Percentiles rank a stretch among this genome's conserved stretches.
Evolutionary conservation across 768 basidiomycete genomes (phyloP).

Genomic region (Gloeopeniophorella convolvens): DNA sequence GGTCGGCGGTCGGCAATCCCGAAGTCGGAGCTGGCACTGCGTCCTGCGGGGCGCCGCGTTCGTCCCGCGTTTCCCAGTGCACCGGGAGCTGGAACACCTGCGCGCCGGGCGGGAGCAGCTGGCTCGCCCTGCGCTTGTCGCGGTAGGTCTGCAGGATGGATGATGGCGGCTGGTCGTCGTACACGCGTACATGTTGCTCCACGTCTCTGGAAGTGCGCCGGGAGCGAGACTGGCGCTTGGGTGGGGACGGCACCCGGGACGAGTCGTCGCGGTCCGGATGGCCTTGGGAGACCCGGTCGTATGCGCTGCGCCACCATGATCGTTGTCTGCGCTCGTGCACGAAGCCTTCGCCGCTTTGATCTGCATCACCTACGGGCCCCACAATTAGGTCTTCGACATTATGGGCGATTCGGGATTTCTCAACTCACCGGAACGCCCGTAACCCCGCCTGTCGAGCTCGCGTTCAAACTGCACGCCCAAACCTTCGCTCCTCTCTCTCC

Average conservation of each 20-base stretch:
- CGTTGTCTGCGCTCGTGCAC: slow-evolving; percentile 5
- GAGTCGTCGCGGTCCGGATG: slow-evolving; percentile 7
- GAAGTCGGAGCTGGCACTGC: too few species aligned
- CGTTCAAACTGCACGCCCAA: slow-evolving; percentile 47
- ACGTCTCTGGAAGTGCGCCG: slow-evolving; percentile 18
- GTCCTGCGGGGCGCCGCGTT: background rate
- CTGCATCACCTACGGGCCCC: background rate
- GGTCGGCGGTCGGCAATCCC: background rate
- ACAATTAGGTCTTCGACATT: background rate
- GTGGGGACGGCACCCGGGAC: slow-evolving; percentile 13
- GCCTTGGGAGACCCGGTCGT: slow-evolving; percentile 19
- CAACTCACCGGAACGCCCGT: slow-evolving; percentile 5
- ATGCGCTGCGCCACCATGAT: slow-evolving; percentile 20
- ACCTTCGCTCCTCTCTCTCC: slow-evolving; percentile 45
- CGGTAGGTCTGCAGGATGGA: slow-evolving; percentile 30
- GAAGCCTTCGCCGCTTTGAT: background rate
- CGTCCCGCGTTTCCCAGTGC: background rate
- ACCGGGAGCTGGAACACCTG: background rate
- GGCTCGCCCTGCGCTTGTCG: background rate
- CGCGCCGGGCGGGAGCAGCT: background rate
- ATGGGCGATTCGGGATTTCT: background rate
- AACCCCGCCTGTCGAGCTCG: slow-evolving; percentile 39
- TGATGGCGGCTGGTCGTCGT: slow-evolving; percentile 38
- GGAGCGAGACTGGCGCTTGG: slow-evolving; percentile 18
- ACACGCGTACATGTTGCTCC: slow-evolving; percentile 21